Conservation (phyloP, 1,284 basidiomycete genomes). For the Naganishia cerealis region DNA sequence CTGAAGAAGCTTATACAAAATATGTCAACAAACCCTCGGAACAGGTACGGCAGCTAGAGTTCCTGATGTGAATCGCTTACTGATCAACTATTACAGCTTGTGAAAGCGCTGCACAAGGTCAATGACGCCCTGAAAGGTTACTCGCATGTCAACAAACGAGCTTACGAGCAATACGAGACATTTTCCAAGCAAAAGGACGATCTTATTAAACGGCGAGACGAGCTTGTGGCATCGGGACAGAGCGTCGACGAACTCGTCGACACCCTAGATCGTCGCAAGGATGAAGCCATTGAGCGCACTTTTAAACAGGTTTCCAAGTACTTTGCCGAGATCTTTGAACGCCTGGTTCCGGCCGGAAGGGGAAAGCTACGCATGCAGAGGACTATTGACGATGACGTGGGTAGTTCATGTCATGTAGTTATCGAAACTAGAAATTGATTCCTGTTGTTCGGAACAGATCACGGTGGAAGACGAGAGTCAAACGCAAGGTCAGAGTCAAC, state of each 20-base stretch:
- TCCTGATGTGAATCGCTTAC: background rate
- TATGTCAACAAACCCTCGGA: constrained; percentile 79
- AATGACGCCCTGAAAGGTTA: constrained; percentile 94
- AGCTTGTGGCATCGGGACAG: constrained; percentile 81
- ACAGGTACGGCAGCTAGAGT: constrained; percentile 60
- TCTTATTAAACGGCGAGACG: constrained; percentile 77
- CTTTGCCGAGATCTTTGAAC: constrained; percentile 96
- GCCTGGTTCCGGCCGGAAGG: constrained; percentile 89
- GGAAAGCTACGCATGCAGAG: constrained; percentile 90
- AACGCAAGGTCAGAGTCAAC: constrained; percentile 30
- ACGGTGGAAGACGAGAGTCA: constrained; percentile 40
- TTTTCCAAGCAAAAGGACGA: constrained; percentile 97
- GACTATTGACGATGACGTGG: constrained; percentile 71
- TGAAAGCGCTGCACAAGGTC: constrained; percentile 83
- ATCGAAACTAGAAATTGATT: constrained; percentile 20
- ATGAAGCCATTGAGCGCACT: constrained; percentile 95
- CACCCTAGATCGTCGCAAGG: constrained; percentile 92
- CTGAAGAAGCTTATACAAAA: constrained; percentile 95
- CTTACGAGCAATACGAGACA: constrained; percentile 95
- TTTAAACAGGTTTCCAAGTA: constrained; percentile 97
- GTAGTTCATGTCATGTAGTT: constrained; percentile 38
- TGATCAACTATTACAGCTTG: constrained; percentile 60
- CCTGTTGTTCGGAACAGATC: constrained; percentile 32
- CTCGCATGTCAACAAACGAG: constrained; percentile 98
- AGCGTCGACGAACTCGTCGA: constrained; percentile 94